These are phyloP conservation scores for Penicillium sp. DNA, from an alignment of 2,329 filamentous ascomycete genomes.

Conservation along the genomic window DNA sequence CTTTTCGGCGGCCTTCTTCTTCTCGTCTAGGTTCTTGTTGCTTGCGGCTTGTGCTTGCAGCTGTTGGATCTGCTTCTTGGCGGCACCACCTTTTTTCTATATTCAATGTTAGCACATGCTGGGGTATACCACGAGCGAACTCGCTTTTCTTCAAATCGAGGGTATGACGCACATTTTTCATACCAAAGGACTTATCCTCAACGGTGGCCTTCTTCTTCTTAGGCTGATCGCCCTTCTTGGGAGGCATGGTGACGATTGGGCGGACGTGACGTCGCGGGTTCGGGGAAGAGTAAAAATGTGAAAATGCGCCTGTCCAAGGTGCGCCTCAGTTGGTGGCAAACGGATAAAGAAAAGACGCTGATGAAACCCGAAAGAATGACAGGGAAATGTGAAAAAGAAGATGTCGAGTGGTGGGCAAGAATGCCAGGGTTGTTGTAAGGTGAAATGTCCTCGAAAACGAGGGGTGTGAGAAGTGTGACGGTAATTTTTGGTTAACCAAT, in stretches of 20 bases:
- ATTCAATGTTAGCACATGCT: conserved; percentile 14
- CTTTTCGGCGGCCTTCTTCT: conserved; percentile 63
- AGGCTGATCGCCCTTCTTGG: conserved; percentile 38
- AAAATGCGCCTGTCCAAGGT: conserved; percentile 13
- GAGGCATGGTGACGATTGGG: conserved; percentile 38
- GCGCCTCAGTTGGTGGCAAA: conserved; percentile 4
- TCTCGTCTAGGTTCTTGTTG: conserved; percentile 76
- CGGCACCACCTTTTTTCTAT: conserved; percentile 80
- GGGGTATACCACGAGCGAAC: not conserved
- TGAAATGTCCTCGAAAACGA: conserved; percentile 8
- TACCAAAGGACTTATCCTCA: conserved; percentile 96
- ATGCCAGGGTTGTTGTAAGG: conserved; percentile 6
- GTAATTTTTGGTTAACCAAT: conserved; percentile 9
- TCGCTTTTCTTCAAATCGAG: not conserved
- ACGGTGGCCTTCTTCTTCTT: conserved; percentile 49
- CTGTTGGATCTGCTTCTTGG: conserved; percentile 82
- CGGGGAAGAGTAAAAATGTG: conserved; percentile 12
- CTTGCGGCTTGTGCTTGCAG: conserved; percentile 64
- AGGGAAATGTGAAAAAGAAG: conserved; percentile 5
- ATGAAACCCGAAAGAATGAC: conserved; percentile 14
- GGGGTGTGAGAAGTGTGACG: conserved; percentile 8
- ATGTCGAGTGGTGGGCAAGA: conserved; percentile 2
- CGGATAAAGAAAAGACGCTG: conserved; percentile 10
- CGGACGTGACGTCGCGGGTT: conserved; percentile 10
- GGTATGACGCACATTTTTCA: conserved; percentile 69